Conservation (phyloP, 805 yeast species). For the Nakazawaea anatomiae region DNA sequence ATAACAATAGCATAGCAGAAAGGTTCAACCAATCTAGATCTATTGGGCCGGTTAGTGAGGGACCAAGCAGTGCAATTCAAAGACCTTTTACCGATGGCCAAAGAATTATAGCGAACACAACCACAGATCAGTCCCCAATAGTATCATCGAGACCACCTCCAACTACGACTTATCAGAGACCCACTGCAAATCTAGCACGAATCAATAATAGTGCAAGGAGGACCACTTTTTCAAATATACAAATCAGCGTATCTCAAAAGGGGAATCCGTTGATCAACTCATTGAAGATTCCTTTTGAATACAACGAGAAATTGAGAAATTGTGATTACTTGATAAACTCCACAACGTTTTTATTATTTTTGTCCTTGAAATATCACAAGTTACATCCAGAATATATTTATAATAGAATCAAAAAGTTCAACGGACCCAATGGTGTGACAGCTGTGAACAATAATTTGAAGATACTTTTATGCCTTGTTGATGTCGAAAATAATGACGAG, state of each 20-base stretch:
- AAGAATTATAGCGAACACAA: slow-evolving; percentile 1
- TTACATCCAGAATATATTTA: slow-evolving; percentile 70
- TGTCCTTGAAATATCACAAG: slow-evolving; percentile 68
- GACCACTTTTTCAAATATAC: slow-evolving; percentile 29
- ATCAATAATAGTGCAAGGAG: slow-evolving; percentile 9
- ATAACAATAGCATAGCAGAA: slow-evolving; percentile 8
- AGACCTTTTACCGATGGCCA: slow-evolving; percentile 10
- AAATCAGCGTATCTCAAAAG: slow-evolving; percentile 60
- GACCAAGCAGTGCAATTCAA: neutral
- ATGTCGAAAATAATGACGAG: slow-evolving; percentile 53
- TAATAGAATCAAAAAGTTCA: slow-evolving; percentile 40
- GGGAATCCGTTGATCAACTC: slow-evolving; percentile 65
- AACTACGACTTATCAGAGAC: slow-evolving; percentile 5
- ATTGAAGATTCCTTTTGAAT: slow-evolving; percentile 50
- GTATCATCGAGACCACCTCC: neutral
- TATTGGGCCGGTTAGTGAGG: slow-evolving; percentile 9
- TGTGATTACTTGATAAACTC: slow-evolving; percentile 64
- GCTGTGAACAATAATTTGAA: slow-evolving; percentile 36
- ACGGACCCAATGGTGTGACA: slow-evolving; percentile 15
- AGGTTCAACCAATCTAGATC: slow-evolving; percentile 13
- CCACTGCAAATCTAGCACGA: neutral
- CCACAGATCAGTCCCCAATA: neutral
- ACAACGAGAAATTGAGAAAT: slow-evolving; percentile 38
- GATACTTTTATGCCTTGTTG: slow-evolving; percentile 59
- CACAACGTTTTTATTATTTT: slow-evolving; percentile 49